These are phyloP conservation scores for Cladosporium sp. DNA, from an alignment of 2,329 filamentous ascomycete genomes.

Conservation along the genomic window DNA sequence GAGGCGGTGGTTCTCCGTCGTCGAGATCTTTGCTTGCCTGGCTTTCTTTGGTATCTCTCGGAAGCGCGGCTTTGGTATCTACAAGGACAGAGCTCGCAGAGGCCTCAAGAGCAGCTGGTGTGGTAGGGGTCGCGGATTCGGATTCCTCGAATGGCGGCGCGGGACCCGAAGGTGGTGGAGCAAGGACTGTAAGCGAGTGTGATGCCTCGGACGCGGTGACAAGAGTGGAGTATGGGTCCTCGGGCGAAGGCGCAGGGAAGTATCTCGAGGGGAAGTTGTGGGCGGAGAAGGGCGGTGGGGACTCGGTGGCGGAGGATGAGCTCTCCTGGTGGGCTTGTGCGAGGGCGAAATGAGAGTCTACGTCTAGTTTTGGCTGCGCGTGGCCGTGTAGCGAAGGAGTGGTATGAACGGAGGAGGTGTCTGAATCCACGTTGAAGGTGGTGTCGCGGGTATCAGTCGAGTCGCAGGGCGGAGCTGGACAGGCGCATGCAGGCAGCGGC, in stretches of 20 bases:
- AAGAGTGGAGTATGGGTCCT: conserved; percentile 51
- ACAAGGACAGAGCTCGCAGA: conserved; percentile 58
- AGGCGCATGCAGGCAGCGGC: conserved; percentile 4
- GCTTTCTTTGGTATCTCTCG: conserved; percentile 73
- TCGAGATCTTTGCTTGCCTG: conserved; percentile 63
- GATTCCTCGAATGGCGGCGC: conserved; percentile 51
- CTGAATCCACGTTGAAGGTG: conserved; percentile 36
- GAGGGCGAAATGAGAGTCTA: conserved; percentile 36
- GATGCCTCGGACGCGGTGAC: conserved; percentile 36
- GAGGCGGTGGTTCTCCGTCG: conserved; percentile 91
- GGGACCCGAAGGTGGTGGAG: conserved; percentile 40
- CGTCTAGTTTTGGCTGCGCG: conserved; percentile 33
- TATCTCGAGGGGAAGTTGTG: conserved; percentile 65
- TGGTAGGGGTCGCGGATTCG: conserved; percentile 37
- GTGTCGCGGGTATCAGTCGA: conserved; percentile 8
- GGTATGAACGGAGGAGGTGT: conserved; percentile 38
- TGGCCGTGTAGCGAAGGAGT: conserved; percentile 37
- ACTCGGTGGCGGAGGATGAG: conserved; percentile 48
- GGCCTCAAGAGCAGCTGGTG: conserved; percentile 35
- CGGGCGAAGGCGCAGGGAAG: conserved; percentile 52
- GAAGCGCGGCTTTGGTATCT: conserved; percentile 82
- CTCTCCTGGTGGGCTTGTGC: conserved; percentile 21
- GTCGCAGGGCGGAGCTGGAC: conserved; percentile 4
- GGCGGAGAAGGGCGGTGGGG: conserved; percentile 66
- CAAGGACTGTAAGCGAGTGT: conserved; percentile 52